Evolutionary conservation across 1,284 basidiomycete genomes (phyloP).

Genomic region (Melanopsichium pennsylvanicum): DNA sequence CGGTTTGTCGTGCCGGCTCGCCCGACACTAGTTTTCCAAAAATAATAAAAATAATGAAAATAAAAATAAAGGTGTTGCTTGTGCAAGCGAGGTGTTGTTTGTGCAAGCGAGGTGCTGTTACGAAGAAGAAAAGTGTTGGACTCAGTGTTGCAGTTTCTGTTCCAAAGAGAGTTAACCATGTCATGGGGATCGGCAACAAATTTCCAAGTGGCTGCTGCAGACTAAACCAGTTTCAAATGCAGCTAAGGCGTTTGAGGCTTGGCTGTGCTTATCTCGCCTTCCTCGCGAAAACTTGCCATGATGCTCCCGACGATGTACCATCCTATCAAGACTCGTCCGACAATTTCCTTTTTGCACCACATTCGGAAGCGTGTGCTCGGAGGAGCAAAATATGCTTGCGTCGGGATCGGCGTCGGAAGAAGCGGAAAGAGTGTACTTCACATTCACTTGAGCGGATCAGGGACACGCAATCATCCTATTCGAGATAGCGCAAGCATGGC

Average conservation of each 20-base stretch:
- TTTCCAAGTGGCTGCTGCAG: no score
- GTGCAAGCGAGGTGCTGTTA: not conserved
- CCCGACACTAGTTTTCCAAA: no score
- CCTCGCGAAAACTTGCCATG: not conserved
- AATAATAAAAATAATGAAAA: not conserved
- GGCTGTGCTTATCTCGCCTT: not conserved
- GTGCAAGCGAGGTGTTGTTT: not conserved
- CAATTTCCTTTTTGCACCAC: no score
- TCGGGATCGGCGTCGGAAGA: slow-evolving; percentile 2
- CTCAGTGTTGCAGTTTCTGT: slow-evolving; percentile 1
- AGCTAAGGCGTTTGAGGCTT: no score
- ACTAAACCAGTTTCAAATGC: no score
- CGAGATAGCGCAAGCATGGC: not conserved
- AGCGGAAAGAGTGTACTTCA: not conserved
- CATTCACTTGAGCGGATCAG: not conserved
- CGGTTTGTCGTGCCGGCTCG: no score
- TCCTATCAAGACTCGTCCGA: no score
- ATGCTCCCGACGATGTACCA: not conserved
- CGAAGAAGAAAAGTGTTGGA: not conserved
- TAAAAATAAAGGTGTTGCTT: not conserved
- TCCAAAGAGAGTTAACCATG: no score
- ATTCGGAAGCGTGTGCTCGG: no score
- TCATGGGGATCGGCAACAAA: no score
- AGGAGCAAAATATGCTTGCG: no score
- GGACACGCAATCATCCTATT: not conserved